Evolutionary conservation across 176 grass and related monocot genomes (phyloP).

Genomic region (Metroxylon sagu): DNA sequence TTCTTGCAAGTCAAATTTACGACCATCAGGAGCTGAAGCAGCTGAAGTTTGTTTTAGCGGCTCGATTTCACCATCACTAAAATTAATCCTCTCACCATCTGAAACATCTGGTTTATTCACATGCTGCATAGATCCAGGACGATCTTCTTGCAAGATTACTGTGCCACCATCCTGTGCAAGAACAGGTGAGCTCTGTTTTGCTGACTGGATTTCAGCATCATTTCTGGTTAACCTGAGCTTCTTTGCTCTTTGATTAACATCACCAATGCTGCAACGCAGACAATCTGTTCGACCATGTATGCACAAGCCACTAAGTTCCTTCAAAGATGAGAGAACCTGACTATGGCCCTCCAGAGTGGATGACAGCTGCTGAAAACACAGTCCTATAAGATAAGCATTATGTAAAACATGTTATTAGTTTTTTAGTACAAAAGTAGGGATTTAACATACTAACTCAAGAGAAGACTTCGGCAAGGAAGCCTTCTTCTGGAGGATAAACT

Average conservation of each 20-base stretch:
- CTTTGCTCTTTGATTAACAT: conserved; percentile 1
- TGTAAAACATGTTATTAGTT: background rate
- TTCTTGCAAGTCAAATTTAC: background rate
- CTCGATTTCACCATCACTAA: conserved; percentile 13
- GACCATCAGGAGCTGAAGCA: background rate
- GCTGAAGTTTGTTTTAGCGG: background rate
- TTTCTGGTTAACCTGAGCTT: background rate
- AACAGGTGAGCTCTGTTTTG: too few relatives aligned
- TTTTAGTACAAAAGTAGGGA: background rate
- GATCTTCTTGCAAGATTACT: background rate
- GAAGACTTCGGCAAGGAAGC: conserved; percentile 27
- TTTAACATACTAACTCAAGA: conserved; percentile 41
- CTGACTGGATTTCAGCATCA: too few relatives aligned
- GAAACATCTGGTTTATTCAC: background rate
- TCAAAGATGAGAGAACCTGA: conserved; percentile 3
- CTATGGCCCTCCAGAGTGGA: background rate
- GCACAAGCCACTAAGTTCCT: background rate
- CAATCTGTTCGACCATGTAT: background rate
- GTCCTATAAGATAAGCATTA: background rate
- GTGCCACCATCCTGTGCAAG: background rate
- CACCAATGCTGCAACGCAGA: background rate
- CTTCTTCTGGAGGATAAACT: conserved; percentile 25
- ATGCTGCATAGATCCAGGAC: background rate
- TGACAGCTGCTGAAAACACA: background rate
- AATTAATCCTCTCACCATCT: conserved; percentile 9